phyloP scores from a whole-genome alignment of 106 monocot species.

The Dendrobium officinale region DNA sequence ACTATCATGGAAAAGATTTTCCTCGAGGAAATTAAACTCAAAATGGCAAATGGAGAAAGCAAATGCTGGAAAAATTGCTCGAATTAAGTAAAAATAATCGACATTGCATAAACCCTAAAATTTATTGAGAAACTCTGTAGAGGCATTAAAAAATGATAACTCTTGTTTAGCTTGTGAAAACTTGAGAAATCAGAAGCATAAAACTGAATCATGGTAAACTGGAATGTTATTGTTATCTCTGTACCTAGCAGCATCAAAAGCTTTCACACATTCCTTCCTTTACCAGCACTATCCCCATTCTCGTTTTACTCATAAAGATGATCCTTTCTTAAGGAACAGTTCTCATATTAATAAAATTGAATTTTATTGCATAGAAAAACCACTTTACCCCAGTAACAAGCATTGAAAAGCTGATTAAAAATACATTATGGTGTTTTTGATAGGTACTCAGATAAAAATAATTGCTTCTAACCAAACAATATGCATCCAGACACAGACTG shows the following conservation, averaged over 20 bases:
- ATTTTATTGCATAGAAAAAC: not conserved
- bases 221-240: not conserved
- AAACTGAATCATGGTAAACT: not conserved
- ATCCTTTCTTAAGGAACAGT: not conserved
- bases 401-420: not conserved
- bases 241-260: not conserved
- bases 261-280: not conserved
- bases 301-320: not conserved
- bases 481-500: not conserved
- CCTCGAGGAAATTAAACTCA: not conserved
- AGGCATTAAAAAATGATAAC: not conserved
- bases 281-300: not conserved
- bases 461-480: not conserved
- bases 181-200: not conserved
- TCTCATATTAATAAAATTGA: not conserved
- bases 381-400: not conserved
- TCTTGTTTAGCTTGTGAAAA: not conserved
- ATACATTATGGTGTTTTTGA: not conserved
- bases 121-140: not conserved
- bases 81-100: not conserved
- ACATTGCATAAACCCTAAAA: not conserved
- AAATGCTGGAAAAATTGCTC: not conserved
- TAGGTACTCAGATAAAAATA: not conserved
- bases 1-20: not conserved
- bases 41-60: slow-evolving; percentile 2